A percentile compares a stretch with the other conserved stretches of the same genome.
phyloP scores from a whole-genome alignment of 2,329 filamentous ascomycete genomes.

The Fusarium sp. region DNA sequence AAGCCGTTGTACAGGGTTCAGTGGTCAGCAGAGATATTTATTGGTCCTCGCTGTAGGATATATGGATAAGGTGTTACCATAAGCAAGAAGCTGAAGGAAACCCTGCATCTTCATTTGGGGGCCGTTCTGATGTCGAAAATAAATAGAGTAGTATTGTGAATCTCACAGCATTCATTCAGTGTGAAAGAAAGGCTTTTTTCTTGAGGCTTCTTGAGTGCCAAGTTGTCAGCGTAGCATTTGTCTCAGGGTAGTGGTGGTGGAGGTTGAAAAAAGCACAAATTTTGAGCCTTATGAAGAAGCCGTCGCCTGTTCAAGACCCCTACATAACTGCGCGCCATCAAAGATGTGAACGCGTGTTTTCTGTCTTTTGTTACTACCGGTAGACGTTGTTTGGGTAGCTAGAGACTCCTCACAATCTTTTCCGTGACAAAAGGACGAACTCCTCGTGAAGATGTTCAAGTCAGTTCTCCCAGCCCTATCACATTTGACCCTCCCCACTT shows the following conservation, averaged over 20 bases:
- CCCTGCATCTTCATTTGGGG: slow-evolving; percentile 9
- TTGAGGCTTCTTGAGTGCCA: not conserved
- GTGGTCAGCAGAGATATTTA: not conserved
- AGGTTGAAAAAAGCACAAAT: not conserved
- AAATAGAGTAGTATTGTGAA: not conserved
- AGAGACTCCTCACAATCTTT: accelerated
- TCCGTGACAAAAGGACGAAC: accelerated
- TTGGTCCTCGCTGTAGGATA: not conserved
- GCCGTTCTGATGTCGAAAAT: not conserved
- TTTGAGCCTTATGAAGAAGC: not conserved
- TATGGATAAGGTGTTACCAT: not conserved
- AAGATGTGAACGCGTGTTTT: accelerated
- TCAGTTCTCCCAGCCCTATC: not conserved
- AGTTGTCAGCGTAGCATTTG: slow-evolving; percentile 4
- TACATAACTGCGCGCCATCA: not conserved
- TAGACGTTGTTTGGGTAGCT: accelerated
- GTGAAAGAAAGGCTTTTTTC: not conserved
- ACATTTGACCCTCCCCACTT: not conserved
- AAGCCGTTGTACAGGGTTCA: not conserved
- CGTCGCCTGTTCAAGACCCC: not conserved
- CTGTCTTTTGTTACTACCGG: accelerated
- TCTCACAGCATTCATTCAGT: not conserved
- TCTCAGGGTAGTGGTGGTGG: not conserved
- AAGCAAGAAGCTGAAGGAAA: slow-evolving; percentile 7
- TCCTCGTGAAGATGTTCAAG: not conserved